Evolutionary conservation across 2,329 filamentous ascomycete species (phyloP).

Genomic region (Botrytis deweyae): DNA sequence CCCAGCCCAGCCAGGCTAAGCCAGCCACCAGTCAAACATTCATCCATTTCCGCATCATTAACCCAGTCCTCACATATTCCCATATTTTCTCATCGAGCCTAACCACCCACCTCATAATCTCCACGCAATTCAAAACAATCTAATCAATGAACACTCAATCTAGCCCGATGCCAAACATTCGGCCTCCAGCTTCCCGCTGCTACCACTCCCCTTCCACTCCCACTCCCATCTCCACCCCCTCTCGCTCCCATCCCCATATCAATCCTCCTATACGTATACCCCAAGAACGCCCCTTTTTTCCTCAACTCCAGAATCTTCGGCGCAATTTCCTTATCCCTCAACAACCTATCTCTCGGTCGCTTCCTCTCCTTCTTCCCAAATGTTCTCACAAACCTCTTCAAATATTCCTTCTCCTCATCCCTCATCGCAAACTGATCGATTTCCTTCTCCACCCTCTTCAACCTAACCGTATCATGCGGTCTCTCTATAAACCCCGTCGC

Average conservation of each 20-base stretch:
- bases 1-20: background rate
- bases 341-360: slow-evolving; percentile 77
- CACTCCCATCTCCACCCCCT: slow-evolving; percentile 18
- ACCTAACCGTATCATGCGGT: slow-evolving; percentile 36
- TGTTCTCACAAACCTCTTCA: slow-evolving; percentile 39
- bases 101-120: background rate
- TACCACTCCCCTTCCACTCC: slow-evolving; percentile 17
- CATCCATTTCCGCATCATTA: background rate
- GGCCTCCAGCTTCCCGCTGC: slow-evolving; percentile 26
- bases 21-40: background rate
- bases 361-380: slow-evolving; percentile 63
- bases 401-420: slow-evolving; percentile 40
- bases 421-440: slow-evolving; percentile 38
- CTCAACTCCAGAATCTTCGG: slow-evolving; percentile 73
- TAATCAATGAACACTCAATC: slow-evolving; percentile 35
- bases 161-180: slow-evolving; percentile 36
- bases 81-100: no score
- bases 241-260: slow-evolving; percentile 25
- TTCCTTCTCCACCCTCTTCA: slow-evolving; percentile 38
- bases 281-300: slow-evolving; percentile 80
- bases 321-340: slow-evolving; percentile 69
- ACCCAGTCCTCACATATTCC: no score
- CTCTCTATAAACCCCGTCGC: slow-evolving; percentile 36
- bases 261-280: slow-evolving; percentile 77
- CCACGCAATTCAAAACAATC: background rate